Base-by-base conservation (phyloP, 345 rosid genomes). In the Bruguiera sexangula region DNA sequence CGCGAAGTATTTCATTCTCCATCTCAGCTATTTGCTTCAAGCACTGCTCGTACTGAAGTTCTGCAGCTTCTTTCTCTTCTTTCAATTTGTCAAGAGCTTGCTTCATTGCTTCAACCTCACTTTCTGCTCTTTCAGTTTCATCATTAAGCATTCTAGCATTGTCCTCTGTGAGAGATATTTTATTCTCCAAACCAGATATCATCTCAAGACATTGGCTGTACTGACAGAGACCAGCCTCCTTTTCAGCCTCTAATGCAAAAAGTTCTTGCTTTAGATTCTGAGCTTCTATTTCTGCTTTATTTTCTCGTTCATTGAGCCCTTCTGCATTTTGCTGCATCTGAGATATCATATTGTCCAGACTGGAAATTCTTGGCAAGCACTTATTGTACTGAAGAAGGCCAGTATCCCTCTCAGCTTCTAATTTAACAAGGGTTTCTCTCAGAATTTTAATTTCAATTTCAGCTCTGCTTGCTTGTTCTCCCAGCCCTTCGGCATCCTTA, bases 151-250 rank as follows among this genome's bases (percentile, higher is more conserved):
- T 65, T 67, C 75, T 75, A 2, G 89, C 80, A 76, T 75, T 87
- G 69, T 82, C 85, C 83, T 91, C 96, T 0, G 87, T 82, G 6
- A 80, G 77, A 29, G 78, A 85, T 73, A 89, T 87, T 82, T 78
- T 70, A 56, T 48, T 68, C 67, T 77, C 66, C 58, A 77, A 43
- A 52, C 13, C 26, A n/a, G 73, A 63, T 48, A 77, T 68, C 69
- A 77, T 64, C 57, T 77, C 64, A 37, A 77, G 73, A 55, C 76
- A 77, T 20, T 72, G 76, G 20, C 52, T 62, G 66, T 77, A 72
- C 66, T 72, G 76, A 77, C 52, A 58, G 59, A 77, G 76, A 59
- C 62, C 24, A 37, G 76, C 73, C 63, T 72, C 70, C 66, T 72
- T 77, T 63, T 72, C 70, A 27, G 73, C 60, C 66, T 68, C 57